A percentile compares a stretch with the other conserved stretches of the same genome.
Evolutionary conservation across 2,329 filamentous ascomycete species (phyloP).

Genomic region (Alternaria burnsii): DNA sequence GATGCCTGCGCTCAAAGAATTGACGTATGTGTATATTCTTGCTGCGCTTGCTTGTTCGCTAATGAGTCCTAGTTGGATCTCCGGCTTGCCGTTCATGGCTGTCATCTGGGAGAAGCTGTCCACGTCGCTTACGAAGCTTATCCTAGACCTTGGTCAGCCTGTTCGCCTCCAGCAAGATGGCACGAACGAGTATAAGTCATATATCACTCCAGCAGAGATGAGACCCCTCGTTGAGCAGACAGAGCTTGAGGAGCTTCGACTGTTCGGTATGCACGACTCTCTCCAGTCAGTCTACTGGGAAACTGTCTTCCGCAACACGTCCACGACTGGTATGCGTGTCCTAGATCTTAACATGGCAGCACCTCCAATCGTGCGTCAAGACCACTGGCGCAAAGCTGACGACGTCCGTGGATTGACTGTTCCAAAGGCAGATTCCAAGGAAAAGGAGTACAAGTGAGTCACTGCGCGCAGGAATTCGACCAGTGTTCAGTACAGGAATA

Average conservation of each 20-base stretch:
- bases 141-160: slow-evolving; percentile 39
- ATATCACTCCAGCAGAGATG: slow-evolving; percentile 36
- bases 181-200: slow-evolving; percentile 23
- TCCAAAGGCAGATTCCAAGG: slow-evolving; percentile 20
- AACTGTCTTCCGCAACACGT: slow-evolving; percentile 37
- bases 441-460: slow-evolving; percentile 37
- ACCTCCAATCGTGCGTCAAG: slow-evolving; percentile 35
- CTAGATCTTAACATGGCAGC: slow-evolving; percentile 42
- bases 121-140: slow-evolving; percentile 35
- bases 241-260: slow-evolving; percentile 38
- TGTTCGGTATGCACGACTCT: slow-evolving; percentile 39
- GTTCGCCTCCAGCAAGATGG: slow-evolving; percentile 26
- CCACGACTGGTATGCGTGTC: slow-evolving; percentile 27
- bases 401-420: slow-evolving; percentile 35
- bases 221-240: slow-evolving; percentile 33
- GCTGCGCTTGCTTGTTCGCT: neutral
- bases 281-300: slow-evolving; percentile 44
- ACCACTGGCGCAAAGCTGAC: slow-evolving; percentile 32
- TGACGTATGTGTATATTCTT: slow-evolving; percentile 34
- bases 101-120: slow-evolving; percentile 33
- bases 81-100: slow-evolving; percentile 36
- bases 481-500: neutral
- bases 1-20: slow-evolving; percentile 35
- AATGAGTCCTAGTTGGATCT: slow-evolving; percentile 37
- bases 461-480: too few species aligned